Percentiles rank a stretch among this genome's conserved stretches.
phyloP scores from a whole-genome alignment of 2,329 filamentous ascomycete species.

The Venturia oleaginea region DNA sequence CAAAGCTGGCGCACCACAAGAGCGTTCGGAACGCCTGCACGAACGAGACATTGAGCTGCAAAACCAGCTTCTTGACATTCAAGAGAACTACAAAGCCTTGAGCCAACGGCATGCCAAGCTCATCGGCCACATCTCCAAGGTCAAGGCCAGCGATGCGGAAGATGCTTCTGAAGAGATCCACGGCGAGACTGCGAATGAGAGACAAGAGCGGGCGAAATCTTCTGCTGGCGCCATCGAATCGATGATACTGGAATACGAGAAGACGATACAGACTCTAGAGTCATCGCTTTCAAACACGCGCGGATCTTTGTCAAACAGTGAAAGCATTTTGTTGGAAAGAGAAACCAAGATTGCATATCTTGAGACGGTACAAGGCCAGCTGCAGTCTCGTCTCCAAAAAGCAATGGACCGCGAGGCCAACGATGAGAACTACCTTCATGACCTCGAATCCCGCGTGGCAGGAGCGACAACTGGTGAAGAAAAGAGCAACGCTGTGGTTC shows the following conservation, averaged over 20 bases:
- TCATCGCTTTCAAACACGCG: constrained; percentile 84
- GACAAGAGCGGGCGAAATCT: constrained; percentile 87
- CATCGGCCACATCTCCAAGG: constrained; percentile 85
- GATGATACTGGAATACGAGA: constrained; percentile 95
- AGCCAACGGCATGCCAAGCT: constrained; percentile 92
- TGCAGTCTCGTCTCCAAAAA: constrained; percentile 86
- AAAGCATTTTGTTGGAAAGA: constrained; percentile 80
- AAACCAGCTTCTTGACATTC: constrained; percentile 82
- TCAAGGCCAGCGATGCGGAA: constrained; percentile 49
- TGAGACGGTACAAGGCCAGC: constrained; percentile 83
- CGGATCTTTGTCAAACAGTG: constrained; percentile 70
- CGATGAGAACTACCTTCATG: constrained; percentile 87
- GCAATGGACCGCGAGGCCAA: constrained; percentile 82
- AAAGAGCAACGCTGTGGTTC: constrained; percentile 76
- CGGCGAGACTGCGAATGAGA: constrained; percentile 73
- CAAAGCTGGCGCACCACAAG: constrained; percentile 48
- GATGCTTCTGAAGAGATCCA: constrained; percentile 46
- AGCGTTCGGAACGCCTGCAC: constrained; percentile 68
- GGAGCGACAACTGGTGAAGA: constrained; percentile 87
- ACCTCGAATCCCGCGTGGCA: constrained; percentile 83
- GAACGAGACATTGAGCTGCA: constrained; percentile 86
- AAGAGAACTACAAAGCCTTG: constrained; percentile 89
- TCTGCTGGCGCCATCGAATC: constrained; percentile 95
- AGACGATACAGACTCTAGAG: constrained; percentile 91
- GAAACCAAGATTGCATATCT: constrained; percentile 90